A percentile compares a stretch with the other conserved stretches of the same genome.
Evolutionary conservation across 1,139 yeast genomes (phyloP).

Genomic region (Yarrowia galli): DNA sequence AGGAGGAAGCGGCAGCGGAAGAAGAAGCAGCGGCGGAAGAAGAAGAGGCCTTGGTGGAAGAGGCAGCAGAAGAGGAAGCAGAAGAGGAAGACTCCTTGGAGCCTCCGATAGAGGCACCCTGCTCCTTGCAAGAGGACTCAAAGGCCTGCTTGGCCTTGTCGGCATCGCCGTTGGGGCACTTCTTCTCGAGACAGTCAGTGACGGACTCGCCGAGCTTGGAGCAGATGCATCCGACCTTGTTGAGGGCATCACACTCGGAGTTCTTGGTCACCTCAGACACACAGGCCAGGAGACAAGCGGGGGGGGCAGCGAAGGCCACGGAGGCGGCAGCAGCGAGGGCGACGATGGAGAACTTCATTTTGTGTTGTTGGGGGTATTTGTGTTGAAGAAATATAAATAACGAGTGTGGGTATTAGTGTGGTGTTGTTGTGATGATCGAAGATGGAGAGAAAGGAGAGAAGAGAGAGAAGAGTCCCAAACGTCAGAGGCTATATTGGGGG

Average conservation of each 20-base stretch:
- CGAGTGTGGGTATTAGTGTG: conserved; percentile 34
- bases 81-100: conserved; percentile 32
- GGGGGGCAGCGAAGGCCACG: conserved; percentile 68
- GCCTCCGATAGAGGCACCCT: conserved; percentile 40
- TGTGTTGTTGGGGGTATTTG: conserved; percentile 12
- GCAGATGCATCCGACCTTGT: conserved; percentile 72
- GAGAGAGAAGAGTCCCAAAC: not conserved
- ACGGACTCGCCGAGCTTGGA: conserved; percentile 59
- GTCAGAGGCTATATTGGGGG: conserved; percentile 27
- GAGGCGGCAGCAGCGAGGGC: conserved; percentile 34
- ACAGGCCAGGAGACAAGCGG: conserved; percentile 87
- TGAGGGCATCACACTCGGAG: conserved; percentile 61
- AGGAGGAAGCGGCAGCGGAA: conserved; percentile 16
- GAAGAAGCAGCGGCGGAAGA: conserved; percentile 18
- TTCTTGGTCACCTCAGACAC: conserved; percentile 69
- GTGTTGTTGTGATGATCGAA: conserved; percentile 22
- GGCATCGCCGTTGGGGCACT: conserved; percentile 69
- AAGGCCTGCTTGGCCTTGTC: conserved; percentile 66
- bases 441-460: conserved; percentile 25
- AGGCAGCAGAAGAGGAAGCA: conserved; percentile 9
- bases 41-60: conserved; percentile 24
- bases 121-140: conserved; percentile 48
- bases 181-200: conserved; percentile 64
- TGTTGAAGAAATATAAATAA: conserved; percentile 22
- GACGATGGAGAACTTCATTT: conserved; percentile 42